Percentiles rank a stretch among this genome's conserved stretches.
These are phyloP conservation scores for Lepidium didymum DNA, from an alignment of 345 rosid genomes.

Conservation along the genomic window DNA sequence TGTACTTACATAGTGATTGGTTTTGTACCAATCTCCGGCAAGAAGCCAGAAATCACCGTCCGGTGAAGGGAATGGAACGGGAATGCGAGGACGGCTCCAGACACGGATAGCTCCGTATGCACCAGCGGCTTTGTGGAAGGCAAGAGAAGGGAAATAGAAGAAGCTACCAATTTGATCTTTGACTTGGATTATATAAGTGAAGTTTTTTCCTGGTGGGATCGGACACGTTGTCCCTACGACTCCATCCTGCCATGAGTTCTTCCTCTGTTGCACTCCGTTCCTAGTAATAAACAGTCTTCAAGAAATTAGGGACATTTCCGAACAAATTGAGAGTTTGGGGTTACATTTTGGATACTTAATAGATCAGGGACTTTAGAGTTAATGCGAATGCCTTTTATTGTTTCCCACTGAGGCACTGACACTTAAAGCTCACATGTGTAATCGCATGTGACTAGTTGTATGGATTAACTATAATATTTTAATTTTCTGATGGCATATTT, in stretches of 20 bases:
- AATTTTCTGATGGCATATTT: not conserved
- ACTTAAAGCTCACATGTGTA: conserved; percentile 19
- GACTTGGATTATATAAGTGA: conserved; percentile 71
- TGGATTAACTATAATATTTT: conserved; percentile 5
- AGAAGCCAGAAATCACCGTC: conserved; percentile 63
- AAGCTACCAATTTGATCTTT: conserved; percentile 93
- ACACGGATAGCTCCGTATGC: conserved; percentile 77
- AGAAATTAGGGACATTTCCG: not conserved
- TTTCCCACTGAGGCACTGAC: conserved; percentile 23
- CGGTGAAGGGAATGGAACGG: conserved; percentile 76
- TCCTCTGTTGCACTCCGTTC: conserved; percentile 88
- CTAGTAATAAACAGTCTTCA: conserved; percentile 20
- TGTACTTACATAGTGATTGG: conserved; percentile 57
- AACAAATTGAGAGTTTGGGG: not conserved
- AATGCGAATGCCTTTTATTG: not conserved
- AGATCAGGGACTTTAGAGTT: not conserved
- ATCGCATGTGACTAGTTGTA: conserved; percentile 22
- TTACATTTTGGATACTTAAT: not conserved
- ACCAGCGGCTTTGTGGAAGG: conserved; percentile 93
- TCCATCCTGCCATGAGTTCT: conserved; percentile 88
- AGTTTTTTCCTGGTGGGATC: conserved; percentile 75
- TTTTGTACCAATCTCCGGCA: conserved; percentile 86
- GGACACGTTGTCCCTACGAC: conserved; percentile 88
- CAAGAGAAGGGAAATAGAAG: conserved; percentile 83
- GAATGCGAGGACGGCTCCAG: conserved; percentile 79